A percentile compares a stretch with the other conserved stretches of the same genome.
phyloP scores from a whole-genome alignment of 1,284 basidiomycete genomes.

The Tremellales sp. region DNA sequence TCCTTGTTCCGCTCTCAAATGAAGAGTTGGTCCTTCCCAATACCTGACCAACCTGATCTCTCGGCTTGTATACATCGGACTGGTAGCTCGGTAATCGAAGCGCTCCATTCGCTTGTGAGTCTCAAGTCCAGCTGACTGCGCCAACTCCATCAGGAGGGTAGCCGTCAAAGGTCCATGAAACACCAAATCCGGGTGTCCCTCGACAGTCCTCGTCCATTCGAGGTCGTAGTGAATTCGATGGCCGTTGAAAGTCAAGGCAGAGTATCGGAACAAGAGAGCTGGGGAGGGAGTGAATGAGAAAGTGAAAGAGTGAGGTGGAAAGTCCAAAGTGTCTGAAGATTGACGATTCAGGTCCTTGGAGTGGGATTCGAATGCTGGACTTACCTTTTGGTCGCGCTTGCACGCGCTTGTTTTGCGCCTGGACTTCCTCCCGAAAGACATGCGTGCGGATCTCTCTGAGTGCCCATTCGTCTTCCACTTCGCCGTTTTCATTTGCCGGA shows the following conservation, averaged over 20 bases:
- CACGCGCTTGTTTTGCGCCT: conserved; percentile 39
- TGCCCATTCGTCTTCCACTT: conserved; percentile 55
- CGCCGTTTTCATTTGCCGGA: conserved; percentile 47
- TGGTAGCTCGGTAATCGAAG: conserved; percentile 71
- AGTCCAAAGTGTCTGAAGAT: neutral
- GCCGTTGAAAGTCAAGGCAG: conserved; percentile 63
- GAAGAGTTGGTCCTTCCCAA: conserved; percentile 45
- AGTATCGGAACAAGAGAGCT: conserved; percentile 75
- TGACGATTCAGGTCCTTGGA: neutral
- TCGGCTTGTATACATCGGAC: conserved; percentile 66
- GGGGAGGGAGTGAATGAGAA: conserved; percentile 64
- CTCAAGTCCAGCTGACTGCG: conserved; percentile 32
- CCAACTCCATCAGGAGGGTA: conserved; percentile 66
- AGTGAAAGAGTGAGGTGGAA: no score
- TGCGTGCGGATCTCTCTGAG: conserved; percentile 67
- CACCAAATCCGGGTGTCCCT: conserved; percentile 73
- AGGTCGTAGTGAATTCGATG: conserved; percentile 48
- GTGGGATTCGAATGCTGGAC: conserved; percentile 11
- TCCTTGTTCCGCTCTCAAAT: conserved; percentile 58
- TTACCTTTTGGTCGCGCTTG: conserved; percentile 46
- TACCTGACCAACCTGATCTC: conserved; percentile 57
- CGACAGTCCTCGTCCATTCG: conserved; percentile 60
- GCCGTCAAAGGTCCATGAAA: conserved; percentile 79
- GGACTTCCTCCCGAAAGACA: conserved; percentile 59
- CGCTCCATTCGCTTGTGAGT: conserved; percentile 44